Percentiles rank a stretch among this genome's conserved stretches.
Evolutionary conservation across 169 alveolate genomes (phyloP).

Genomic region (Eimeria falciformis): DNA sequence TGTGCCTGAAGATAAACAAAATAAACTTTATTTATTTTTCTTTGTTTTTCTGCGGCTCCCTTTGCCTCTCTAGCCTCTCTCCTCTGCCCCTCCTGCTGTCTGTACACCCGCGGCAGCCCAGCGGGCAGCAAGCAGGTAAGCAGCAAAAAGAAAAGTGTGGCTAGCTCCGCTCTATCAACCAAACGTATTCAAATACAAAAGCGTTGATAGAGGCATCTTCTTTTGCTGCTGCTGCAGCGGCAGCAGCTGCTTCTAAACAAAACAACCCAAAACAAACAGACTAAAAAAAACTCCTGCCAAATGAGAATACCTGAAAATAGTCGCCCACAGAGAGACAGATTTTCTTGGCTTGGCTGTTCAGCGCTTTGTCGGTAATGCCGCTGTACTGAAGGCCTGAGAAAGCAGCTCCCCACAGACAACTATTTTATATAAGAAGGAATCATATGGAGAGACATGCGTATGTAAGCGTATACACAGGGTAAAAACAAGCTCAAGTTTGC

Average conservation of each 20-base stretch:
- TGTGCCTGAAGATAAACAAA: constrained; percentile 67
- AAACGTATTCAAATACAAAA: too few species aligned
- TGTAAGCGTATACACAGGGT: not conserved
- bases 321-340: constrained; percentile 76
- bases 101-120: not conserved
- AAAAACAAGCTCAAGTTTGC: too few species aligned
- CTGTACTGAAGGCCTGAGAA: constrained; percentile 51
- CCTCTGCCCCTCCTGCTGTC: not conserved
- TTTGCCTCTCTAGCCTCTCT: not conserved
- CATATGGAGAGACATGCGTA: not conserved
- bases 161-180: not conserved
- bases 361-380: constrained; percentile 66
- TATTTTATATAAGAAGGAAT: too few species aligned
- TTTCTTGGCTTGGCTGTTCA: constrained; percentile 52
- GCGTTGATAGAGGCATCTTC: too few species aligned
- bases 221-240: too few species aligned
- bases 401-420: too few species aligned
- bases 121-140: not conserved
- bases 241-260: not conserved
- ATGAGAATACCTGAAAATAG: constrained; percentile 76
- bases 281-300: not conserved
- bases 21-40: not conserved
- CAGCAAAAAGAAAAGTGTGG: not conserved
- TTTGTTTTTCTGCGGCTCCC: not conserved
- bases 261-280: not conserved